Base-by-base conservation (phyloP, 768 basidiomycete genomes). In the Chalciporus piperatus region DNA sequence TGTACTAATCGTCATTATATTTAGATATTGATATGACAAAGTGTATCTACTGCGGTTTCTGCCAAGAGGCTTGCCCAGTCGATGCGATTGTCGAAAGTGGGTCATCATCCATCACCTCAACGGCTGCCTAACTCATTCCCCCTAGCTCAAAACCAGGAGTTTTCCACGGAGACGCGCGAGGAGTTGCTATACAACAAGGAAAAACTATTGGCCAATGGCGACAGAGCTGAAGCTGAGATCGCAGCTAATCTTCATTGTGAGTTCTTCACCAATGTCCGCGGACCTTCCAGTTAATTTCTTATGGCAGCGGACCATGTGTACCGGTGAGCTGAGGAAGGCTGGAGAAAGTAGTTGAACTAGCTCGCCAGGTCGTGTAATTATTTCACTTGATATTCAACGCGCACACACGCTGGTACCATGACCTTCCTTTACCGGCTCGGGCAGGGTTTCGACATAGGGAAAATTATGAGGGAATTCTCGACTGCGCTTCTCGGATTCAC, bases 31-130 rank as follows among this genome's bases (percentile, higher is more conserved):
- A 99, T 70, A 99, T 99, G 97, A 99, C 97, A 53, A 98, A 95
- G 79, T 98, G 97, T 74, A 99, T 99, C 65, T 99, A 99, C 77
- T 99, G 97, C 72, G 97, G 97, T 48, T 98, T 98, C 79, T 98
- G 97, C 71, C 96, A 98, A 72, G 97, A 98, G 74, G 97, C 97
- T 27, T 99, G 97, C 70, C 97, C 97, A 2, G 97, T 98, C 51
- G 97, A 98, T 72, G 97, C 97, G 53, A 98, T 99, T 62, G 97
- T 99, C 48, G 97, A 98, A 77, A 96, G 95, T 96, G 67, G 58
- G 92, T 75, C 38, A 45, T 22, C 22, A 41, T 46, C 48, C 60
- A 43, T 55, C 41, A 30, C 50, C 40, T 47, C 48, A 23, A 49
- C 53, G 22, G 32, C 28, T 41, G 7, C 37, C 40, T 39, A 44